Evolutionary conservation across 495 filamentous ascomycete genomes (phyloP).

Genomic region (Aspergillus funiculosus): DNA sequence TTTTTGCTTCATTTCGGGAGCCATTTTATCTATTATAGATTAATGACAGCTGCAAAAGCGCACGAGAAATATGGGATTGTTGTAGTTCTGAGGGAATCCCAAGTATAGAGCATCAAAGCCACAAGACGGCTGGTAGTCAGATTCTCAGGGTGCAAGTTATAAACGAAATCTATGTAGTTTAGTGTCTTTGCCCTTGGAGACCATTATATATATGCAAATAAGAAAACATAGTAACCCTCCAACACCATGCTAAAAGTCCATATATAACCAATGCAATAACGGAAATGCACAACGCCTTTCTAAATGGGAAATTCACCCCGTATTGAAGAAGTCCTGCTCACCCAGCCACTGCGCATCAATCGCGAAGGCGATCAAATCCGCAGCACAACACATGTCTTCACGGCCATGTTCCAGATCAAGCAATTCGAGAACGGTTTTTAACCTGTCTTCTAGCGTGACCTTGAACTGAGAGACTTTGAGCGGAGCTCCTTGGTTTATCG

Average conservation of each 20-base stretch:
- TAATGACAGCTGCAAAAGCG: too few relatives aligned
- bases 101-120: too few relatives aligned
- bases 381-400: conserved; percentile 46
- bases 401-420: conserved; percentile 38
- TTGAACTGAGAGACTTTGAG: conserved; percentile 23
- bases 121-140: too few relatives aligned
- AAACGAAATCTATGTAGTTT: too few relatives aligned
- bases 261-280: neutral
- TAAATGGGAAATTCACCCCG: conserved; percentile 1
- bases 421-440: conserved; percentile 31
- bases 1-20: too few relatives aligned
- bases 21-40: too few relatives aligned
- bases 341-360: conserved; percentile 43
- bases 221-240: neutral
- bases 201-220: neutral
- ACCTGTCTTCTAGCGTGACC: conserved; percentile 29
- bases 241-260: conserved; percentile 1
- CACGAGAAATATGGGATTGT: too few relatives aligned
- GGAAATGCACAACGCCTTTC: neutral
- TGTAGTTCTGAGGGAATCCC: too few relatives aligned
- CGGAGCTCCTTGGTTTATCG: conserved; percentile 12
- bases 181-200: too few relatives aligned
- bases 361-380: conserved; percentile 44
- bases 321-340: conserved; percentile 38
- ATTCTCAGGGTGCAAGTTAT: too few relatives aligned